phyloP scores from a whole-genome alignment of 1,284 basidiomycete genomes.

The Inonotus obliquus region DNA sequence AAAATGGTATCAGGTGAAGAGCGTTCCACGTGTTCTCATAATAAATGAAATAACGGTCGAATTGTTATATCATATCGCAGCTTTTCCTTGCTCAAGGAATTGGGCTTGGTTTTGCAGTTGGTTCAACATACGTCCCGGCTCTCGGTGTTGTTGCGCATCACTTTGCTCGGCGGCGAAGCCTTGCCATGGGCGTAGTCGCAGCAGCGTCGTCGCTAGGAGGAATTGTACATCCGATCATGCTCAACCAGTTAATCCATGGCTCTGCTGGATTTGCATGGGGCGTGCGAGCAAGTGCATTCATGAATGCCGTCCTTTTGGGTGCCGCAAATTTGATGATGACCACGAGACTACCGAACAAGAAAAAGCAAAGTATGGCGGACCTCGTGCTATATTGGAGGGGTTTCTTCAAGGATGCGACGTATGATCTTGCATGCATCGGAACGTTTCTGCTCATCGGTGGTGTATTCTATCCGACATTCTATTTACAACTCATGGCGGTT shows the following conservation, averaged over 20 bases:
- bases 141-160: slow-evolving; percentile 21
- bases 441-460: slow-evolving; percentile 32
- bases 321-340: slow-evolving; percentile 22
- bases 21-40: slow-evolving; percentile 10
- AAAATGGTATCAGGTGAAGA: slow-evolving; percentile 38
- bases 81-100: slow-evolving; percentile 23
- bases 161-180: slow-evolving; percentile 19
- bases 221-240: slow-evolving; percentile 28
- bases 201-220: slow-evolving; percentile 26
- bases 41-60: slow-evolving; percentile 24
- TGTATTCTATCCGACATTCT: slow-evolving; percentile 41
- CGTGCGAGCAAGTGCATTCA: slow-evolving; percentile 28
- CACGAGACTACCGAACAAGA: neutral
- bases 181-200: slow-evolving; percentile 23
- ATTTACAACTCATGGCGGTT: slow-evolving; percentile 38
- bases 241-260: slow-evolving; percentile 27
- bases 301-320: slow-evolving; percentile 24
- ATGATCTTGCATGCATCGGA: slow-evolving; percentile 22
- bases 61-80: slow-evolving; percentile 5
- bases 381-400: slow-evolving; percentile 4
- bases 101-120: slow-evolving; percentile 21
- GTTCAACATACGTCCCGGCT: slow-evolving; percentile 20
- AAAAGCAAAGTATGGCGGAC: neutral
- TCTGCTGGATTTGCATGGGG: slow-evolving; percentile 25
- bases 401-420: slow-evolving; percentile 5